Evolutionary conservation across 257 asterid genomes (phyloP).

Genomic region (Solanum sparsipilum): DNA sequence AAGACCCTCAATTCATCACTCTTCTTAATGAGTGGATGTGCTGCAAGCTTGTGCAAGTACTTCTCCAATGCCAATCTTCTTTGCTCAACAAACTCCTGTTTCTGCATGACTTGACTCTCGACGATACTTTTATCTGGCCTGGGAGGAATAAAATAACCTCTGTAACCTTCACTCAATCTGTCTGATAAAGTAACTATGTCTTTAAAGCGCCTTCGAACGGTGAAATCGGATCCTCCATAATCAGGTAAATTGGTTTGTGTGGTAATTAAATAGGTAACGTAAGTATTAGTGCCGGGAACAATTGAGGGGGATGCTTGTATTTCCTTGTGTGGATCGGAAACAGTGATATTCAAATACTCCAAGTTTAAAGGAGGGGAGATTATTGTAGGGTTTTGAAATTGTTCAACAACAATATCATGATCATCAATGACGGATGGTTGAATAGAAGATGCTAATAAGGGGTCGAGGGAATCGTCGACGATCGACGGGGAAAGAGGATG

Average conservation of each 20-base stretch:
- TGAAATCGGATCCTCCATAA: slow-evolving; percentile 54
- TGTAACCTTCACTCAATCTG: slow-evolving; percentile 58
- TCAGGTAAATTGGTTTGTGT: slow-evolving; percentile 57
- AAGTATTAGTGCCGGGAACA: slow-evolving; percentile 78
- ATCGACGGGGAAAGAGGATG: slow-evolving; percentile 35
- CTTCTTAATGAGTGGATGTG: slow-evolving; percentile 66
- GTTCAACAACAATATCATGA: slow-evolving; percentile 6
- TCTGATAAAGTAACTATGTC: slow-evolving; percentile 87
- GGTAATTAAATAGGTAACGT: slow-evolving; percentile 59
- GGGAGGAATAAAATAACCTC: slow-evolving; percentile 82
- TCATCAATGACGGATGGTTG: slow-evolving; percentile 33
- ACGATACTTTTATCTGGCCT: slow-evolving; percentile 93
- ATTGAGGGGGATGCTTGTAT: slow-evolving; percentile 57
- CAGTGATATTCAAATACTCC: slow-evolving; percentile 53
- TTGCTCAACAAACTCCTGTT: slow-evolving; percentile 96
- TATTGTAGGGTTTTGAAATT: slow-evolving; percentile 25
- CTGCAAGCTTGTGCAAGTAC: slow-evolving; percentile 66
- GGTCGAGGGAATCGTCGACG: slow-evolving; percentile 52
- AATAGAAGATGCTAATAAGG: slow-evolving; percentile 34
- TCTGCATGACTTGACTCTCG: slow-evolving; percentile 96
- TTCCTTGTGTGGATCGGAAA: slow-evolving; percentile 87
- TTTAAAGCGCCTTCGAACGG: slow-evolving; percentile 70
- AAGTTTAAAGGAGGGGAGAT: slow-evolving; percentile 32
- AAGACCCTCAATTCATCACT: slow-evolving; percentile 91
- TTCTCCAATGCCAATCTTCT: slow-evolving; percentile 83